A percentile compares a stretch with the other conserved stretches of the same genome.
Evolutionary conservation across 108 stramenopile genomes (phyloP).

Genomic region (Fistulifera pelliculosa): DNA sequence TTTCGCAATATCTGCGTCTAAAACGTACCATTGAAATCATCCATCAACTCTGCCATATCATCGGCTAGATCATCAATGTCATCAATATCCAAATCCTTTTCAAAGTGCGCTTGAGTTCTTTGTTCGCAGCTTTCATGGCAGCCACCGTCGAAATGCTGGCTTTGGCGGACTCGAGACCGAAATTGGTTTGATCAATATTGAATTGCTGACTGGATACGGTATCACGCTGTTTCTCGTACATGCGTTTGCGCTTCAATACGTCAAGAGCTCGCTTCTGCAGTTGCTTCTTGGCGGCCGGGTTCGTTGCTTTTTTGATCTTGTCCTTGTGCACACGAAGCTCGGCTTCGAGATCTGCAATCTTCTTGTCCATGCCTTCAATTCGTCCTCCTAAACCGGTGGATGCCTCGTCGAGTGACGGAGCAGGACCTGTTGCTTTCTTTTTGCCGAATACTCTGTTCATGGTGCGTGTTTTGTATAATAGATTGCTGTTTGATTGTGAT

Average conservation of each 20-base stretch:
- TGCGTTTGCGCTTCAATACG: conserved; percentile 89
- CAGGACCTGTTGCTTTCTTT: conserved; percentile 69
- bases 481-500: too few species aligned
- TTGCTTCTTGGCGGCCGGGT: conserved; percentile 59
- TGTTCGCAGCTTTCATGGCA: conserved; percentile 92
- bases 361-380: conserved; percentile 64
- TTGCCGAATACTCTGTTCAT: conserved; percentile 87
- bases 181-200: conserved; percentile 94
- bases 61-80: conserved; percentile 93
- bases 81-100: conserved; percentile 89
- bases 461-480: too few species aligned
- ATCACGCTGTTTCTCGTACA: conserved; percentile 97
- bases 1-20: too few species aligned
- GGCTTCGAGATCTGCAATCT: conserved; percentile 64
- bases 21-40: conserved; percentile 40
- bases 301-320: conserved; percentile 75
- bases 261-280: conserved; percentile 89
- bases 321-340: conserved; percentile 78
- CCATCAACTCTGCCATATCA: conserved; percentile 87
- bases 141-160: conserved; percentile 86
- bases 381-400: conserved; percentile 50
- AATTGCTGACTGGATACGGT: conserved; percentile 90
- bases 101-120: conserved; percentile 73
- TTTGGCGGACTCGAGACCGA: conserved; percentile 92
- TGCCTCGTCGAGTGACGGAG: conserved; percentile 72